Percentiles rank a stretch among this genome's conserved stretches.
Conservation (phyloP, 306 rosid species). For the Quercus glauca region DNA sequence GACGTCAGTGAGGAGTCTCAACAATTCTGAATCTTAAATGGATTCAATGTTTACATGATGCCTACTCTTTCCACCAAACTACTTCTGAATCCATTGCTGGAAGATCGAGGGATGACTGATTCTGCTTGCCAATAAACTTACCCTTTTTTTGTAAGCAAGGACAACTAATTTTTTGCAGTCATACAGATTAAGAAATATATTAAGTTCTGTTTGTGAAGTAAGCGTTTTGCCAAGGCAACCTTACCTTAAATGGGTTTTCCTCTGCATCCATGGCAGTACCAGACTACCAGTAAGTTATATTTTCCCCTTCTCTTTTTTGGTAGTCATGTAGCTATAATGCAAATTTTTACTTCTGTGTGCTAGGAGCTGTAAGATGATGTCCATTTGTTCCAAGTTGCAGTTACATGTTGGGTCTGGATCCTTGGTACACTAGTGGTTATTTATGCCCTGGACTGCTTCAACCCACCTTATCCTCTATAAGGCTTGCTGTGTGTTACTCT, state of each 20-base stretch:
- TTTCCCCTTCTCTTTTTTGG: too few species aligned
- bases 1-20: too few species aligned
- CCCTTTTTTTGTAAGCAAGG: neutral
- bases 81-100: neutral
- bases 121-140: too few species aligned
- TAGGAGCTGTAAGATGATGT: too few species aligned
- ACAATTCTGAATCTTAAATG: too few species aligned
- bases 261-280: neutral
- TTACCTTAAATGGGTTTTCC: neutral
- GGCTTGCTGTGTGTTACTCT: too few species aligned
- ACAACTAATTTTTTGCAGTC: too few species aligned
- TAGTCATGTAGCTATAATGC: too few species aligned
- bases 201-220: conserved; percentile 2
- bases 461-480: too few species aligned
- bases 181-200: neutral
- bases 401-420: neutral
- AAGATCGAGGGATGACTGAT: neutral
- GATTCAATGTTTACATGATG: neutral
- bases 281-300: neutral
- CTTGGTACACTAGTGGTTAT: neutral
- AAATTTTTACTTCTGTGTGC: too few species aligned
- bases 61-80: neutral
- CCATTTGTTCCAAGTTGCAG: neutral
- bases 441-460: too few species aligned
- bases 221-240: neutral